Base-by-base conservation (phyloP, 257 asterid species). In the Misopates orontium region DNA sequence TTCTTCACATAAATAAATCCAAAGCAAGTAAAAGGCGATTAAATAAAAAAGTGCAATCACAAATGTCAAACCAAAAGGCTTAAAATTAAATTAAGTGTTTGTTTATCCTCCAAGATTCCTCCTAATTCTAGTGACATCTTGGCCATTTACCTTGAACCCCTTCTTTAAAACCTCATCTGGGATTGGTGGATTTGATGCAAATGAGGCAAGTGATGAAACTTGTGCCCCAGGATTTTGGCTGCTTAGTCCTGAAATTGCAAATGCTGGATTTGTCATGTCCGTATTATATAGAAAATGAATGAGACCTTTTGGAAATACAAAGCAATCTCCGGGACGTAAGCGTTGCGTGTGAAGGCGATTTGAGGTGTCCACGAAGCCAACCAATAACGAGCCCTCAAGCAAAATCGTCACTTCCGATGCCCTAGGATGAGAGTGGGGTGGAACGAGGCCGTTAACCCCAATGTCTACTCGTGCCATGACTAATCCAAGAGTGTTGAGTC, bases 371-470 rank as follows among this genome's bases (percentile, higher is more conserved):
- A 87, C 79, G 32, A 89, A 89, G 1, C 87, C 95, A 0, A 81
- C 93, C n/a, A 77, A 36, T 17, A 86, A 79, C 2, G 85, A 73
- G 4, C 96, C 92, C 62, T 81, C 82, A 0, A 83, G 77, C 31
- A 89, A 50, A 62, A 84, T 89, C 62, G 75, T 64, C 48, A 86
- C 72, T 52, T 86, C 92, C 0, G 95, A 79, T 5, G 93, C 95
- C 72, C 95, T 67, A 1, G 92, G 95, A 71, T 86, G 96, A 16
- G 87, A 73, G 56, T 89, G 95, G 1, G 80, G 88, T 0, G 96
- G 85, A 18, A 86, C 83, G 0, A 88, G 76, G 0, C 76, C 84
- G 8, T 75, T 71, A 0, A 71, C 74, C 9, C 75, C 90, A 0
- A 86, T 71, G 64, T 86, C 93, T 0, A 77, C 24, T 0, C 95